phyloP scores from a whole-genome alignment of 2,329 filamentous ascomycete species.

The Venturia asperata region DNA sequence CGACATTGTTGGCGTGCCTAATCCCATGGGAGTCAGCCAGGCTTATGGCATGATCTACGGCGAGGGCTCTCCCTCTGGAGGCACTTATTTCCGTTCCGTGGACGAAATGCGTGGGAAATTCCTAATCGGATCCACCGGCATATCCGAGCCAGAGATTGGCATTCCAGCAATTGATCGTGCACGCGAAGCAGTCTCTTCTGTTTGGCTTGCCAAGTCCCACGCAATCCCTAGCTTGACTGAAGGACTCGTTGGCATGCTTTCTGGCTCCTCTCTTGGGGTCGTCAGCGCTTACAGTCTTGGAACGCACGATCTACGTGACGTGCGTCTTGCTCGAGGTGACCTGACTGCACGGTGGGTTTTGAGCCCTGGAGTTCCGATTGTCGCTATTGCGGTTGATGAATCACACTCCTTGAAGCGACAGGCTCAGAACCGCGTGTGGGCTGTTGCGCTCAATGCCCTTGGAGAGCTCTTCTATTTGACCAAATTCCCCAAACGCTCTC shows the following conservation, averaged over 20 bases:
- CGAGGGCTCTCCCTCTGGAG: constrained; percentile 78
- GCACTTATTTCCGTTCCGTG: constrained; percentile 66
- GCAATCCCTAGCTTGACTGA: constrained; percentile 64
- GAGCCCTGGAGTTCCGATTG: constrained; percentile 86
- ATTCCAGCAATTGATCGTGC: constrained; percentile 69
- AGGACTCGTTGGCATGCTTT: constrained; percentile 73
- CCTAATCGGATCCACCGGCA: constrained; percentile 54
- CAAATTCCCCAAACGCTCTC: constrained; percentile 54
- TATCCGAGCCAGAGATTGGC: constrained; percentile 58
- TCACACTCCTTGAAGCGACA: constrained; percentile 67
- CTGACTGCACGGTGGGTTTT: constrained; percentile 84
- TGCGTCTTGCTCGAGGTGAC: constrained; percentile 63
- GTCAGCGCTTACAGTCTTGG: constrained; percentile 76
- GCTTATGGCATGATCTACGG: constrained; percentile 76
- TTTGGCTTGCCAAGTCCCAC: constrained; percentile 85
- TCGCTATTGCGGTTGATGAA: constrained; percentile 77
- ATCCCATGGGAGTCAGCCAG: constrained; percentile 86
- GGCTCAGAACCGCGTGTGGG: constrained; percentile 69
- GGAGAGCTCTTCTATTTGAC: constrained; percentile 85
- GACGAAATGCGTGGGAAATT: constrained; percentile 73
- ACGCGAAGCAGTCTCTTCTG: constrained; percentile 64
- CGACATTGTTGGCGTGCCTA: constrained; percentile 66
- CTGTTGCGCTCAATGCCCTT: constrained; percentile 86
- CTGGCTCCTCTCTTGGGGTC: constrained; percentile 75
- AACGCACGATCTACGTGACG: constrained; percentile 49